Percentiles rank a stretch among this genome's conserved stretches.
Conservation (phyloP, 2,329 filamentous ascomycete genomes). For the Aspergillus sp. region DNA sequence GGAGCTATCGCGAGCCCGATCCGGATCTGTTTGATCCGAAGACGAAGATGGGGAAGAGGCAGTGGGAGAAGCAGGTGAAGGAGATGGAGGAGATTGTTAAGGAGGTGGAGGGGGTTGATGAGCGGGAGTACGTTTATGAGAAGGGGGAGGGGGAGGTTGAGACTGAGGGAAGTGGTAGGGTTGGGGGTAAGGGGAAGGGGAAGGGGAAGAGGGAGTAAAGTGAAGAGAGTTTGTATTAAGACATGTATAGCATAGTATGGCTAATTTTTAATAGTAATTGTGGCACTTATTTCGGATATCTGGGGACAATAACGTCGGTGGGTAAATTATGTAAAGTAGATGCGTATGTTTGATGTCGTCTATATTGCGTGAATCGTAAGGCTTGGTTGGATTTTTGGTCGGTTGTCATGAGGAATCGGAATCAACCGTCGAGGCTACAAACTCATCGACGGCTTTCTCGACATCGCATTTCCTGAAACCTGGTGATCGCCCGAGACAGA, state of each 20-base stretch:
- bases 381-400: background rate
- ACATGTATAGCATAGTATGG: background rate
- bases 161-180: background rate
- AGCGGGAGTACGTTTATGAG: background rate
- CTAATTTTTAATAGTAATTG: background rate
- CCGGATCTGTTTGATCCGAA: slow-evolving; percentile 11
- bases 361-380: background rate
- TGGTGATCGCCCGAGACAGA: slow-evolving; percentile 33
- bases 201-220: background rate
- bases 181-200: no score
- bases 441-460: slow-evolving; percentile 24
- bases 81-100: background rate
- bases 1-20: slow-evolving; percentile 55
- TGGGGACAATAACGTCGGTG: no score
- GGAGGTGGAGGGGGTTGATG: background rate
- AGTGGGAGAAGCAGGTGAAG: background rate
- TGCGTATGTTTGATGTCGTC: background rate
- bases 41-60: background rate
- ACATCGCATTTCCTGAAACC: slow-evolving; percentile 30
- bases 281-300: no score
- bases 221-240: background rate
- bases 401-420: background rate
- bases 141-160: background rate
- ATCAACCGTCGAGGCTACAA: background rate
- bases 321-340: background rate